Percentiles rank a stretch among this genome's conserved stretches.
Evolutionary conservation across 306 rosid genomes (phyloP).

Genomic region (Sicyos edulis): DNA sequence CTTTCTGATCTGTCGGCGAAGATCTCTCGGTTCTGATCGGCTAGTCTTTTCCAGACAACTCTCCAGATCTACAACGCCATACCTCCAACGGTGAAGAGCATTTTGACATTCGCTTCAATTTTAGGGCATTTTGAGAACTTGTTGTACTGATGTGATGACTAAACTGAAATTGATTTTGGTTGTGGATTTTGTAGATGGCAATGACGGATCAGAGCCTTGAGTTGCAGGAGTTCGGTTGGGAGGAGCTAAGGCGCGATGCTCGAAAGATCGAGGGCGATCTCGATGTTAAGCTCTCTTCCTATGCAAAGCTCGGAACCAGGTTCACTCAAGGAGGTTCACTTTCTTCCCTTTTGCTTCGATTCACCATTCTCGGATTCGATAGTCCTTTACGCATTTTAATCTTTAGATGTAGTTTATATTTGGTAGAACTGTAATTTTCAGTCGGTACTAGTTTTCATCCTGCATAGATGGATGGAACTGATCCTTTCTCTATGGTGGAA

Average conservation of each 20-base stretch:
- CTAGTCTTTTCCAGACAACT: too few species aligned
- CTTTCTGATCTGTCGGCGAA: too few species aligned
- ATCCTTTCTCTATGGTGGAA: background rate
- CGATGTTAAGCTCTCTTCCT: constrained; percentile 92
- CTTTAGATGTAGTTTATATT: background rate
- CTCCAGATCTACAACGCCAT: too few species aligned
- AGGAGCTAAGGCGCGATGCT: constrained; percentile 88
- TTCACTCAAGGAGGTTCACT: constrained; percentile 77
- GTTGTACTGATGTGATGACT: background rate
- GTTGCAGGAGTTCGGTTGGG: constrained; percentile 99
- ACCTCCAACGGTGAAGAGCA: background rate
- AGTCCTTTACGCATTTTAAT: background rate
- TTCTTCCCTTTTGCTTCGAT: background rate
- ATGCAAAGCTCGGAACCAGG: constrained; percentile 79
- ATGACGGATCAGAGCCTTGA: constrained; percentile 70
- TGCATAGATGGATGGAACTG: background rate
- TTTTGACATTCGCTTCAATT: background rate
- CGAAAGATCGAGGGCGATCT: constrained; percentile 98
- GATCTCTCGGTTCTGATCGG: too few species aligned
- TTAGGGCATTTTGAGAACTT: background rate
- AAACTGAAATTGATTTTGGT: constrained; percentile 25
- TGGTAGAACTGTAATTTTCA: background rate
- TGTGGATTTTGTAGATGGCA: constrained; percentile 38
- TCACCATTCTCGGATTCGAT: background rate
- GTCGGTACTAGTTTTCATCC: constrained; percentile 1